These are phyloP conservation scores for Fusarium sp. DNA, from an alignment of 2,329 filamentous ascomycete species.

Conservation along the genomic window DNA sequence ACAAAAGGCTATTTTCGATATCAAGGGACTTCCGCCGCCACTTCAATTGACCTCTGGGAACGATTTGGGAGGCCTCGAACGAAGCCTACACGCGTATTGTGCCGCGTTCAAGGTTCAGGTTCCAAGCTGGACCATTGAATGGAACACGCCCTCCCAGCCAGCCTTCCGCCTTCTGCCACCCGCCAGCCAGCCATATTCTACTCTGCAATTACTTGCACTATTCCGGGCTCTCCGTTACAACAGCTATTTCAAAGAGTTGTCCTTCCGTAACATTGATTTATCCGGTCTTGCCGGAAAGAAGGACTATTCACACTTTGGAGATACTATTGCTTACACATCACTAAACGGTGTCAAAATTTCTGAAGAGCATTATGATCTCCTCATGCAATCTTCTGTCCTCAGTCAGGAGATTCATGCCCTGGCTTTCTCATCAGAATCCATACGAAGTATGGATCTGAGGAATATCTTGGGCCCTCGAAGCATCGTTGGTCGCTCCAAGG, in stretches of 20 bases:
- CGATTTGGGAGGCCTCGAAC: constrained; percentile 64
- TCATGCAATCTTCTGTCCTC: constrained; percentile 62
- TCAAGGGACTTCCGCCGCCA: constrained; percentile 63
- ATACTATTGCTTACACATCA: constrained; percentile 63
- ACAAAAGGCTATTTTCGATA: constrained; percentile 64
- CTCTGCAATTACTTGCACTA: constrained; percentile 66
- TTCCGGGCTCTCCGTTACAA: constrained; percentile 68
- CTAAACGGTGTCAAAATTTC: constrained; percentile 62
- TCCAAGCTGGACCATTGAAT: constrained; percentile 64
- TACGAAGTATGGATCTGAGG: constrained; percentile 65
- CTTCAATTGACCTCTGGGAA: constrained; percentile 66
- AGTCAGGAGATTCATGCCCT: constrained; percentile 68
- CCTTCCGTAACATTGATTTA: constrained; percentile 64
- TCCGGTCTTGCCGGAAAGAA: constrained; percentile 52
- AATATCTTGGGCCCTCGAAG: constrained; percentile 53
- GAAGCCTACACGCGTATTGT: constrained; percentile 66
- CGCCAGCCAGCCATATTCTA: constrained; percentile 55
- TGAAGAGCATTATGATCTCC: constrained; percentile 59
- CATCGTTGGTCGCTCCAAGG: constrained; percentile 32
- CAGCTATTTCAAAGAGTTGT: constrained; percentile 69
- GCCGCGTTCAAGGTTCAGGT: constrained; percentile 62
- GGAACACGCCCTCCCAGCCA: constrained; percentile 57
- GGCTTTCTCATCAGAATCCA: constrained; percentile 65
- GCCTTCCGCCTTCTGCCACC: constrained; percentile 64
- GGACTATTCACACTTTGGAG: constrained; percentile 58